Evolutionary conservation across 495 filamentous ascomycete species (phyloP).

Genomic region (Amorphotheca resinae): DNA sequence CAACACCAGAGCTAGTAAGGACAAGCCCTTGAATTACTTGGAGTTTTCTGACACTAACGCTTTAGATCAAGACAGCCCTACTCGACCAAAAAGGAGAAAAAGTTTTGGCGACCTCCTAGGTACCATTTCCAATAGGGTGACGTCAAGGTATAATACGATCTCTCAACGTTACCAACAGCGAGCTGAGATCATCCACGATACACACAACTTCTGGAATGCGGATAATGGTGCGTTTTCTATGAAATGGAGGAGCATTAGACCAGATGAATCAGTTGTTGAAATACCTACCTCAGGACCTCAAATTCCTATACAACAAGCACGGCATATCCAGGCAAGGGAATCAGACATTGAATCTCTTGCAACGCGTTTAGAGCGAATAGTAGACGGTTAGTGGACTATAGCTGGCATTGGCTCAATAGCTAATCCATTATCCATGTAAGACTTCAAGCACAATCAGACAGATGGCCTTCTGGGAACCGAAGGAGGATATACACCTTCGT

Average conservation of each 20-base stretch:
- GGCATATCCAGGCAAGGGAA: too few species aligned
- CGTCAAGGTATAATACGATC: slow-evolving; percentile 2
- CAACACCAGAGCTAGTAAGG: neutral
- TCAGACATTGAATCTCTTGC: too few species aligned
- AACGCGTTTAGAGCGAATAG: neutral
- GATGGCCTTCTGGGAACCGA: too few species aligned
- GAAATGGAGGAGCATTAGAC: too few species aligned
- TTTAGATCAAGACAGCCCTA: neutral
- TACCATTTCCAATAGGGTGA: slow-evolving; percentile 6
- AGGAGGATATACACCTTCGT: too few species aligned
- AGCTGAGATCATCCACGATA: neutral
- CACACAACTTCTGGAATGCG: too few species aligned
- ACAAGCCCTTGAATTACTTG: neutral
- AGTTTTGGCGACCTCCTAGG: slow-evolving; percentile 16
- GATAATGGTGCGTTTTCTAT: too few species aligned
- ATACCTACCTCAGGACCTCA: too few species aligned
- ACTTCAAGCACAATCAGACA: too few species aligned
- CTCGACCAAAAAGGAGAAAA: slow-evolving; percentile 10
- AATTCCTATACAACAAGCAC: too few species aligned
- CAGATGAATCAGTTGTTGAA: too few species aligned
- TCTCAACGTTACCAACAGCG: neutral
- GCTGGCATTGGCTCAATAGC: neutral
- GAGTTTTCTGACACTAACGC: neutral
- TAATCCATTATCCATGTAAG: too few species aligned
- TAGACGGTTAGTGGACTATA: neutral